Evolutionary conservation across 2,329 filamentous ascomycete genomes (phyloP).

Genomic region (Claviceps lovelessii): DNA sequence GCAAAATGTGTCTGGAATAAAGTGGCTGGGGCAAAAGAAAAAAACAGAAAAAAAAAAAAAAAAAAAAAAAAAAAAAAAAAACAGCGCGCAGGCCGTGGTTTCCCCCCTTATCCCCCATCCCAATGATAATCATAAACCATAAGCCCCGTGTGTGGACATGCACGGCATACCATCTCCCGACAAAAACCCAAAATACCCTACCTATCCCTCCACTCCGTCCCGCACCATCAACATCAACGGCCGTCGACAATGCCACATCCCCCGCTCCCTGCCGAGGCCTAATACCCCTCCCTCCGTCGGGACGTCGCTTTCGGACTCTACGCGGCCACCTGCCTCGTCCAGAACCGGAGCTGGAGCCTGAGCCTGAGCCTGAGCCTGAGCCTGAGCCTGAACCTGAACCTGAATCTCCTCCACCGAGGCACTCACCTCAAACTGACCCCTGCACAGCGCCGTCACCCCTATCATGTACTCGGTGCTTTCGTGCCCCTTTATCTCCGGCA

Average conservation of each 20-base stretch:
- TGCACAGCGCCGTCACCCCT: constrained; percentile 60
- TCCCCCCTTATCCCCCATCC: too few relatives aligned
- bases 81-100: too few relatives aligned
- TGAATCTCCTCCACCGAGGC: constrained; percentile 70
- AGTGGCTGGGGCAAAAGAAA: too few relatives aligned
- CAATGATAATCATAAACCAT: too few relatives aligned
- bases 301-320: constrained; percentile 38
- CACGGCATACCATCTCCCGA: too few relatives aligned
- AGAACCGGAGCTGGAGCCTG: background rate
- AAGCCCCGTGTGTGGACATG: too few relatives aligned
- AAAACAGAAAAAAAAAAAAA: too few relatives aligned
- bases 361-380: constrained; percentile 16
- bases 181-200: too few relatives aligned
- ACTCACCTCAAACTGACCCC: constrained; percentile 69
- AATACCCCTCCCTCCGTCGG: constrained; percentile 44
- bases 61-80: too few relatives aligned
- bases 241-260: constrained; percentile 50
- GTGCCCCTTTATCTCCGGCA: constrained; percentile 48
- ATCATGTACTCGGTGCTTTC: constrained; percentile 47
- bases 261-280: constrained; percentile 39
- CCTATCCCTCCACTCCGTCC: background rate
- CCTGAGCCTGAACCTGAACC: constrained; percentile 41
- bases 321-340: constrained; percentile 17
- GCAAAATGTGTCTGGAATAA: too few relatives aligned
- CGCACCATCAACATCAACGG: constrained; percentile 39